phyloP scores from a whole-genome alignment of 495 filamentous ascomycete genomes.

The Entonaema liquescens region DNA sequence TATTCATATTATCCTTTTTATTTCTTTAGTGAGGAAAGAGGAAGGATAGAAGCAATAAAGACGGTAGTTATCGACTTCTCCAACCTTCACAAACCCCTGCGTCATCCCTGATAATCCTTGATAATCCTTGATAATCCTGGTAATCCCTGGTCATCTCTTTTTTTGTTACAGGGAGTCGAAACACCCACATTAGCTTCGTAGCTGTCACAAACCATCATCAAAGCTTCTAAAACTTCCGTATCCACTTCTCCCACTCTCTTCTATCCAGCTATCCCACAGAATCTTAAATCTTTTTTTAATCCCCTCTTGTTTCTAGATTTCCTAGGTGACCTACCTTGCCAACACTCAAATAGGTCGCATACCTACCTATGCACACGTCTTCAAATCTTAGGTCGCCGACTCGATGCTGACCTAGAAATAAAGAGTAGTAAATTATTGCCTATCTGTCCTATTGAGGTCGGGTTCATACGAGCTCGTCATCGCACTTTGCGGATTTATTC shows the following conservation, averaged over 20 bases:
- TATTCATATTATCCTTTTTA: too few species aligned
- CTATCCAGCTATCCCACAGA: neutral
- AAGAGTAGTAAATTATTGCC: conserved; percentile 5
- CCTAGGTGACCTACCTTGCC: neutral
- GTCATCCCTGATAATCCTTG: neutral
- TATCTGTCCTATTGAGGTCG: conserved; percentile 17
- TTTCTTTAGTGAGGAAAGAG: conserved; percentile 6
- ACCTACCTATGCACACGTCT: neutral
- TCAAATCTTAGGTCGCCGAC: neutral
- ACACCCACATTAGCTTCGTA: conserved; percentile 31
- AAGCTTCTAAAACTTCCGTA: conserved; percentile 26
- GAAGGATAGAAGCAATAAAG: neutral
- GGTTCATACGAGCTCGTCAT: conserved; percentile 11
- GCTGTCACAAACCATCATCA: conserved; percentile 24
- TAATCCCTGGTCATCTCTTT: conserved; percentile 27
- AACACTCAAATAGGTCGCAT: neutral
- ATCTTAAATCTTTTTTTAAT: neutral
- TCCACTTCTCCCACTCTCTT: conserved; percentile 16
- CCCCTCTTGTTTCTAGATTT: neutral
- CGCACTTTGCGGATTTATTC: neutral
- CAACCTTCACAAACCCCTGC: conserved; percentile 9
- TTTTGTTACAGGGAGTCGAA: conserved; percentile 35
- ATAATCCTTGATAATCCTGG: neutral
- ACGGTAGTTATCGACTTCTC: neutral
- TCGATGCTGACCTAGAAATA: conserved; percentile 26